A percentile compares a stretch with the other conserved stretches of the same genome.
These are phyloP conservation scores for Rhodamnia rubescens DNA, from an alignment of 345 rosid genomes.

Conservation along the genomic window DNA sequence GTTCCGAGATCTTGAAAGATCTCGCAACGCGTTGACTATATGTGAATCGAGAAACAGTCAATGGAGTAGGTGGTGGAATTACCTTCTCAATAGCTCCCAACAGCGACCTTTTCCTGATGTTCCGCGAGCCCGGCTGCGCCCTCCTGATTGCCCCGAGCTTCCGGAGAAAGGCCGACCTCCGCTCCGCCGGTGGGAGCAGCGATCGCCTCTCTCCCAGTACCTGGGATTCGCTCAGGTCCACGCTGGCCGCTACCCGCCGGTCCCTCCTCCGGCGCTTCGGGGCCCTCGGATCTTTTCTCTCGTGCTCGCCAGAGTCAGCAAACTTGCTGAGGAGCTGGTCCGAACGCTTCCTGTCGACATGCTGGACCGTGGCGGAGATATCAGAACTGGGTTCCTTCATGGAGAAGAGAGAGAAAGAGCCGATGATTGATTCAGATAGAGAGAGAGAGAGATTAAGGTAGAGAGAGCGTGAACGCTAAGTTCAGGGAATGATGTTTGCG, in stretches of 20 bases:
- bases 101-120: conserved; percentile 41
- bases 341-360: conserved; percentile 62
- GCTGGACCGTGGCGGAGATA: conserved; percentile 28
- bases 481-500: background rate
- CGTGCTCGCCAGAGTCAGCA: conserved; percentile 22
- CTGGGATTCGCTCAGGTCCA: conserved; percentile 4
- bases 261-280: conserved; percentile 25
- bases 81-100: conserved; percentile 59
- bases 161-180: conserved; percentile 33
- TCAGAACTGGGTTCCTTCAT: background rate
- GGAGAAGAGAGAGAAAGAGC: background rate
- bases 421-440: background rate
- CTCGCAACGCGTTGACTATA: background rate
- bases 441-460: background rate
- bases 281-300: conserved; percentile 5
- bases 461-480: background rate
- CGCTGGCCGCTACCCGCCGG: background rate
- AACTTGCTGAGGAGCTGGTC: conserved; percentile 84
- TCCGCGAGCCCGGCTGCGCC: conserved; percentile 25
- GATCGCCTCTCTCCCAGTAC: conserved; percentile 45
- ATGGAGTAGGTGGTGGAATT: fast-evolving
- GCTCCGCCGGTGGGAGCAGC: conserved; percentile 44
- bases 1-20: background rate
- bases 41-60: background rate
- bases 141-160: conserved; percentile 46